Percentiles rank a stretch among this genome's conserved stretches.
Conservation (phyloP, 768 basidiomycete species). For the Collybia nuda region DNA sequence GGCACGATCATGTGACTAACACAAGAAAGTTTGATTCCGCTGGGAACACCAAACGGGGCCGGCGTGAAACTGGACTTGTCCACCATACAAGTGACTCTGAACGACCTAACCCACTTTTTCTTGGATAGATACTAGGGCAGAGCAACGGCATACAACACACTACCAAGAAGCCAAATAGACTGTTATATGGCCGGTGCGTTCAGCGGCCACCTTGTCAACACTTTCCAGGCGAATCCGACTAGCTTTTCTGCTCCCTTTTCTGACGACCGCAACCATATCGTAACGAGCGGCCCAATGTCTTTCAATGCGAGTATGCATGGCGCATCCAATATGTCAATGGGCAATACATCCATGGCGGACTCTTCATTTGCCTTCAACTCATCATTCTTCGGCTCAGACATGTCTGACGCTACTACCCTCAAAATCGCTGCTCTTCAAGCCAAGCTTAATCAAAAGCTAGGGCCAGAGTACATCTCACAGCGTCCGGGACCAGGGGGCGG, state of each 20-base stretch:
- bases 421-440: conserved; percentile 75
- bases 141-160: too few species aligned
- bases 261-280: conserved; percentile 28
- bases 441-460: conserved; percentile 84
- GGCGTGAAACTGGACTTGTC: too few species aligned
- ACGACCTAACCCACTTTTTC: too few species aligned
- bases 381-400: conserved; percentile 28
- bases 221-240: conserved; percentile 35
- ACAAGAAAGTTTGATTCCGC: too few species aligned
- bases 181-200: conserved; percentile 55
- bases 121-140: too few species aligned
- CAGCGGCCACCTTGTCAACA: conserved; percentile 57
- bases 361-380: conserved; percentile 29
- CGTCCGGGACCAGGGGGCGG: conserved; percentile 87
- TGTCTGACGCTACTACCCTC: conserved; percentile 62
- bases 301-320: conserved; percentile 66
- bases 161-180: background rate
- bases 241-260: conserved; percentile 13
- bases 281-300: conserved; percentile 56
- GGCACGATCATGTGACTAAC: too few species aligned
- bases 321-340: conserved; percentile 16
- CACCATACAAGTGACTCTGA: too few species aligned
- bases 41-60: too few species aligned
- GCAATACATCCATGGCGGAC: conserved; percentile 21
- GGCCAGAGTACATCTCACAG: conserved; percentile 91